These are phyloP conservation scores for Limnanthes douglasii DNA, from an alignment of 345 rosid genomes.

Conservation along the genomic window DNA sequence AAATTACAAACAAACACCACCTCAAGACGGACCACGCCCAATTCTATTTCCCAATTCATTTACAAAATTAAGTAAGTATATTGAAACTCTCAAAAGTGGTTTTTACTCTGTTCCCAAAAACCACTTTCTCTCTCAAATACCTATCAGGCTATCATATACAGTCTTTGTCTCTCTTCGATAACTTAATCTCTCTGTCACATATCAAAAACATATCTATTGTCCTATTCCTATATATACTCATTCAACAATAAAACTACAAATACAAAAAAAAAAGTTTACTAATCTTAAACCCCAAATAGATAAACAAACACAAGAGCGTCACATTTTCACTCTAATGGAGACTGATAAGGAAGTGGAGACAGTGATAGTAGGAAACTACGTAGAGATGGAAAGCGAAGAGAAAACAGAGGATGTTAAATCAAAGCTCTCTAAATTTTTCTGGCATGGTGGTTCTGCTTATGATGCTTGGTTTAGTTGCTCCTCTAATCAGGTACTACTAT, in stretches of 20 bases:
- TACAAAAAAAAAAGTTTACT: background rate
- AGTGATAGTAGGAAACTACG: conserved; percentile 75
- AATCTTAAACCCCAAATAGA: background rate
- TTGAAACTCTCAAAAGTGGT: background rate
- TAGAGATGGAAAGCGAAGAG: conserved; percentile 85
- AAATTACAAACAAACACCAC: conserved; percentile 2
- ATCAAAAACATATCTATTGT: conserved; percentile 5
- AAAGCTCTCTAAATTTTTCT: conserved; percentile 53
- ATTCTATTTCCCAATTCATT: background rate
- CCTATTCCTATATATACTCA: background rate
- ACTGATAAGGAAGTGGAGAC: conserved; percentile 79
- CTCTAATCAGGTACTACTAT: conserved; percentile 98
- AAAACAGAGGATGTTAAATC: conserved; percentile 39
- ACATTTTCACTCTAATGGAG: conserved; percentile 1
- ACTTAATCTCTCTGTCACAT: conserved; percentile 12
- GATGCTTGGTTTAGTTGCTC: conserved; percentile 99
- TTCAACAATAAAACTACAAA: background rate
- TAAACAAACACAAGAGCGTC: too few relatives aligned
- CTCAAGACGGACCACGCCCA: background rate
- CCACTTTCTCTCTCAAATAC: conserved; percentile 16
- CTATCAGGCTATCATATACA: conserved; percentile 9
- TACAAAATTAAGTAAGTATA: background rate
- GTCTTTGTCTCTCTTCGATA: background rate
- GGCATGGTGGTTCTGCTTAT: conserved; percentile 97
- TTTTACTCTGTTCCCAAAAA: background rate